These are phyloP conservation scores for Tetrapyrgos nigripes DNA, from an alignment of 1,284 basidiomycete genomes.

Conservation along the genomic window DNA sequence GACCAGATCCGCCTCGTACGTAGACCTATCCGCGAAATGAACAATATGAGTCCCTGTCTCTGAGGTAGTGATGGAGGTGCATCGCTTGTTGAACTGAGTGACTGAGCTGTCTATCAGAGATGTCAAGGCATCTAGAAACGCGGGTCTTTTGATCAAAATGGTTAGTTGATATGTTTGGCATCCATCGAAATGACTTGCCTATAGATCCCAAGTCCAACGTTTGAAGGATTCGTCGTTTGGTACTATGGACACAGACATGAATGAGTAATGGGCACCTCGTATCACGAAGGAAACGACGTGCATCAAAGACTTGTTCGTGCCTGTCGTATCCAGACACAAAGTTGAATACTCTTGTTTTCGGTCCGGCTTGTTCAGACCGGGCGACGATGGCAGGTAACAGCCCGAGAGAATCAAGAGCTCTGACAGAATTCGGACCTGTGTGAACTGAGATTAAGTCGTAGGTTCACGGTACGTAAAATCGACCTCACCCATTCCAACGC, in stretches of 20 bases:
- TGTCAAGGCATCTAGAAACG: conserved; percentile 55
- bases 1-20: conserved; percentile 54
- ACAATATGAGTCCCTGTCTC: conserved; percentile 37
- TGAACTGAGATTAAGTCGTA: not conserved
- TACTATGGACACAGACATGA: conserved; percentile 37
- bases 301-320: conserved; percentile 55
- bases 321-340: conserved; percentile 48
- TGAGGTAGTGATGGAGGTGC: conserved; percentile 40
- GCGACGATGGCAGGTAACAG: conserved; percentile 47
- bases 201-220: conserved; percentile 48
- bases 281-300: conserved; percentile 26
- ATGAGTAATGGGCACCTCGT: not conserved
- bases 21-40: conserved; percentile 53
- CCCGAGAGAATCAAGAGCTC: conserved; percentile 51
- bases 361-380: conserved; percentile 39
- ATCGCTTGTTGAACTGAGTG: conserved; percentile 59
- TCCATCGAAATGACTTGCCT: conserved; percentile 32
- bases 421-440: conserved; percentile 58
- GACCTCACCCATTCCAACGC: conserved; percentile 55
- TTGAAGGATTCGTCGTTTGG: conserved; percentile 34
- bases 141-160: conserved; percentile 40
- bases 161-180: not conserved
- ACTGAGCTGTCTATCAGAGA: conserved; percentile 46
- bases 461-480: not conserved
- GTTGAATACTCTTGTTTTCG: conserved; percentile 41